Evolutionary conservation across 768 basidiomycete genomes (phyloP).

Genomic region (Strobilomyces echinocephalus): DNA sequence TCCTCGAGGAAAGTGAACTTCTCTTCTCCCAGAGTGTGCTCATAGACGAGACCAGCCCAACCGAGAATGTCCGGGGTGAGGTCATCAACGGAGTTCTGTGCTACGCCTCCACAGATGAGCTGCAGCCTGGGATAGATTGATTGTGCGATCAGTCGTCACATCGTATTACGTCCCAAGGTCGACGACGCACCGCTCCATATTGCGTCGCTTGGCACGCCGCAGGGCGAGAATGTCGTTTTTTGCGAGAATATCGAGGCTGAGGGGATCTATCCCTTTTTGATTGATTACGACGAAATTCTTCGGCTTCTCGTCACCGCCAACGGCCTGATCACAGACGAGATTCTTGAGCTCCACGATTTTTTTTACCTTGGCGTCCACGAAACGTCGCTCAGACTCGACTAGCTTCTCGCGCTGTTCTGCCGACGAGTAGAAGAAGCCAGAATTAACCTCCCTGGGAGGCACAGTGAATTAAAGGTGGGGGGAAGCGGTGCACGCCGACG

Average conservation of each 20-base stretch:
- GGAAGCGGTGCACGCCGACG: conserved; percentile 32
- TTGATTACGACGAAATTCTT: conserved; percentile 95
- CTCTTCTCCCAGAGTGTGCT: conserved; percentile 98
- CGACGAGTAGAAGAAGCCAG: conserved; percentile 98
- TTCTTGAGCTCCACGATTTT: conserved; percentile 98
- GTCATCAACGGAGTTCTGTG: conserved; percentile 98
- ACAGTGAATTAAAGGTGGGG: conserved; percentile 17
- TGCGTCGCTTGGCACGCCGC: conserved; percentile 92
- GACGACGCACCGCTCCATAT: conserved; percentile 84
- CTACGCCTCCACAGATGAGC: conserved; percentile 88
- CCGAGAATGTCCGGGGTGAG: conserved; percentile 87
- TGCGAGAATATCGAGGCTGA: conserved; percentile 90
- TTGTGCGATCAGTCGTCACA: conserved; percentile 19
- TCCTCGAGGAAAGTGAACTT: conserved; percentile 98
- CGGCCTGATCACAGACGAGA: conserved; percentile 88
- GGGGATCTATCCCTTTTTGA: conserved; percentile 98
- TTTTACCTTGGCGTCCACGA: conserved; percentile 89
- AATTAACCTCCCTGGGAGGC: conserved; percentile 86
- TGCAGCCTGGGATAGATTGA: conserved; percentile 57
- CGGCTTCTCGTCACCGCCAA: conserved; percentile 73
- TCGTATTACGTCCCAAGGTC: conserved; percentile 26
- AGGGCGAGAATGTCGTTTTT: conserved; percentile 96
- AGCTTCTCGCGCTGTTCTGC: conserved; percentile 98
- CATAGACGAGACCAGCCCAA: conserved; percentile 98
- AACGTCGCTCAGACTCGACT: conserved; percentile 92